Evolutionary conservation across 192 early-diverging fungal genomes (phyloP), one percentile per base, ranked within the genome.

Genomic region (Paraglomus brasilianum): DNA sequence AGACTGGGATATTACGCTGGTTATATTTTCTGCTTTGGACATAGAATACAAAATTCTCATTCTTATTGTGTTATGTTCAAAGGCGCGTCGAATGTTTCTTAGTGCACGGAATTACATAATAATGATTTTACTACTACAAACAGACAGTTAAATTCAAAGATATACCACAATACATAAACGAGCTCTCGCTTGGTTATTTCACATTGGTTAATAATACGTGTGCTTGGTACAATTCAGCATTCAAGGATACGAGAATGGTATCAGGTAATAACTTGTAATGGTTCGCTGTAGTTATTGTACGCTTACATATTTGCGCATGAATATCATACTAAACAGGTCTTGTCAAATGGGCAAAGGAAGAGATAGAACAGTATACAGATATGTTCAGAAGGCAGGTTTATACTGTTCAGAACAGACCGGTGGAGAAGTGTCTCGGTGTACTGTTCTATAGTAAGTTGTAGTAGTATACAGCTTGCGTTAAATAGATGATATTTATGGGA

Each of bases 171-270:
- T 95, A 97, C 71, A 91, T 98, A 40, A 83, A 86, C 62, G 90
- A 94, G 74, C 82, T 95, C 49, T 89, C 93, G 0, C 79, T 95
- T 47, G 86, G 96, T 24, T 89, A 93, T 38, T 99, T 99, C 73
- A 82, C 90, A 9, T 77, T 96, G 51, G 91, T 98, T 72, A 87
- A 90, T 70, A 97, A 95, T 74, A 98, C 97, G 0, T 95, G 93
- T 70, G 93, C 97, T 66, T 99, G 97, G 97, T 99, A 93, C 75
- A 82, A 88, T 55, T 86, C 81, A 41, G 89, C 93, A 4, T 99
- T 99, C 72, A 86, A 88, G 19, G 91, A 95, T 66, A 84, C 92
- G 42, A 84, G 83, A 46, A 93, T 99, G 93, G 83, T 91, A 3
- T 95, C 93, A 17, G 93, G 87, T 88, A 81, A 64, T 24, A 14